Evolutionary conservation across 371 early-diverging fungal genomes (phyloP).

Genomic region (Enterospora canceri): DNA sequence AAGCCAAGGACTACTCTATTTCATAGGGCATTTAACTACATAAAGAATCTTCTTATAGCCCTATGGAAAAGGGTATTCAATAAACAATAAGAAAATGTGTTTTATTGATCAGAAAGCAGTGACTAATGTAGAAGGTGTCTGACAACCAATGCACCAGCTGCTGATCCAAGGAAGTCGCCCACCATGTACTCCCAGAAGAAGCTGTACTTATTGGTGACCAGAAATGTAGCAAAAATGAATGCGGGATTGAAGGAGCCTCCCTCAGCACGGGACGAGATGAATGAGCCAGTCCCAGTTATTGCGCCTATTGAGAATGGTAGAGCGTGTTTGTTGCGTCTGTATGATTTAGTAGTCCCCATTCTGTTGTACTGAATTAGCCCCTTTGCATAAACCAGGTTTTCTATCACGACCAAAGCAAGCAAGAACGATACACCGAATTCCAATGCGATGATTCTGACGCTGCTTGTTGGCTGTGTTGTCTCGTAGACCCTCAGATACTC

Average conservation of each 20-base stretch:
- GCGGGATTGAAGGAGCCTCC: conserved; percentile 66
- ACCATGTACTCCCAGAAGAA: conserved; percentile 61
- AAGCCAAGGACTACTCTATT: too few species aligned
- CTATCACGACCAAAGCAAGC: neutral
- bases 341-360: neutral
- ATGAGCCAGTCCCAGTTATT: conserved; percentile 61
- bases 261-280: conserved; percentile 60
- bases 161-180: conserved; percentile 62
- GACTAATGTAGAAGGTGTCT: neutral
- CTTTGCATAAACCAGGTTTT: neutral
- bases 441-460: neutral
- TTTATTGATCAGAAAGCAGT: too few species aligned
- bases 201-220: conserved; percentile 58
- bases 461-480: neutral
- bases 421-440: neutral
- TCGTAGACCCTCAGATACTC: neutral
- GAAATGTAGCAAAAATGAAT: conserved; percentile 58
- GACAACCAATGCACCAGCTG: conserved; percentile 57
- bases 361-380: neutral
- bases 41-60: too few species aligned
- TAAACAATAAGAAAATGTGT: too few species aligned
- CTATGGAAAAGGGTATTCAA: too few species aligned
- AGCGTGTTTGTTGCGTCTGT: conserved; percentile 12
- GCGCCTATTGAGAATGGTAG: conserved; percentile 55
- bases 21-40: too few species aligned